Evolutionary conservation across 2,329 filamentous ascomycete species (phyloP).

Genomic region (Coniochaeta sp.): DNA sequence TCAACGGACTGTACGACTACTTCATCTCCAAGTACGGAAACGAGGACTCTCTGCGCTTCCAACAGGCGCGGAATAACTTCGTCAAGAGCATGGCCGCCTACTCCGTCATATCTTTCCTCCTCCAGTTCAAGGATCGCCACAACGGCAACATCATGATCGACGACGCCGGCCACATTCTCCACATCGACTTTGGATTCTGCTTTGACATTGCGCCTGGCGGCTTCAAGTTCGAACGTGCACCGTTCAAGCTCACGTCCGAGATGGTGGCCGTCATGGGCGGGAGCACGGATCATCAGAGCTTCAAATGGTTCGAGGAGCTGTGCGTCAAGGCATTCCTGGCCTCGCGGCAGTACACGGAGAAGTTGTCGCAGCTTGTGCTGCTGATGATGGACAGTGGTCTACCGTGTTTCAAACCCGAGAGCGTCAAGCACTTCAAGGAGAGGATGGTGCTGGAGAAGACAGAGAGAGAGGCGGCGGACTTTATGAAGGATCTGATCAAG

Average conservation of each 20-base stretch:
- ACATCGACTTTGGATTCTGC: constrained; percentile 99
- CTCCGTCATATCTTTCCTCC: constrained; percentile 88
- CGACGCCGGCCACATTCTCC: constrained; percentile 91
- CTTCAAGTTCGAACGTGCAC: constrained; percentile 94
- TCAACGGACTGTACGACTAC: constrained; percentile 97
- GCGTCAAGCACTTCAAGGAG: constrained; percentile 84
- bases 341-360: constrained; percentile 76
- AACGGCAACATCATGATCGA: constrained; percentile 99
- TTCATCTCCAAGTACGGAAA: constrained; percentile 97
- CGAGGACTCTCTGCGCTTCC: constrained; percentile 90
- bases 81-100: constrained; percentile 99
- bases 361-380: constrained; percentile 81
- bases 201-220: constrained; percentile 98
- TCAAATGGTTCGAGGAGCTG: constrained; percentile 93
- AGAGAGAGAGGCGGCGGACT: constrained; percentile 89
- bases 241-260: constrained; percentile 95
- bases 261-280: constrained; percentile 99
- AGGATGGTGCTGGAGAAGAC: constrained; percentile 87
- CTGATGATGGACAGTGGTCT: constrained; percentile 95
- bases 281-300: constrained; percentile 73
- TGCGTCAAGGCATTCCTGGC: constrained; percentile 94
- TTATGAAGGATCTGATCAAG: constrained; percentile 82
- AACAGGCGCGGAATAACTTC: constrained; percentile 92
- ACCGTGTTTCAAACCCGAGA: constrained; percentile 97
- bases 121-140: constrained; percentile 98